These are phyloP conservation scores for Mucor racemosus DNA, from an alignment of 371 early-diverging fungal genomes.

Conservation along the genomic window DNA sequence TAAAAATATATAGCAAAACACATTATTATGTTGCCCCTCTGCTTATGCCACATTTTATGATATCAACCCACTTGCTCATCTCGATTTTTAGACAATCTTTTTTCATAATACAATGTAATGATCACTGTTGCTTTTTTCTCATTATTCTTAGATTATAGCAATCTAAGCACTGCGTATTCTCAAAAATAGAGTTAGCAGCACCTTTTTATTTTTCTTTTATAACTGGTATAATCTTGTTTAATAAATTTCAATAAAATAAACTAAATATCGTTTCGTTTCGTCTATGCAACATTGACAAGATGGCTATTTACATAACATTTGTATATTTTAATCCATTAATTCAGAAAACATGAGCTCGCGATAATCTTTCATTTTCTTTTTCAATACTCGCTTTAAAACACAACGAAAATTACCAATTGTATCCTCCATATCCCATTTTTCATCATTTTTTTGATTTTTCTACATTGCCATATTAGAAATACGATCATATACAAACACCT, in stretches of 20 bases:
- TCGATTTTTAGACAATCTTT: no score
- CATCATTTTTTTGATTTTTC: conserved; percentile 2
- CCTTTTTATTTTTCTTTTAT: no score
- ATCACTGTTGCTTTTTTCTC: no score
- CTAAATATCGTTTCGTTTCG: not conserved
- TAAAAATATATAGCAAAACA: no score
- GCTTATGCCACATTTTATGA: no score
- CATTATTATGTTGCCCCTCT: no score
- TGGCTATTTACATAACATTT: conserved; percentile 3
- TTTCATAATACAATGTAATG: no score
- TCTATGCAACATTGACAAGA: conserved; percentile 4
- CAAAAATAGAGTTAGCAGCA: no score
- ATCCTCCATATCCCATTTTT: not conserved
- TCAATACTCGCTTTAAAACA: not conserved
- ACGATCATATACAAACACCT: no score
- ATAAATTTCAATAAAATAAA: conserved; percentile 1
- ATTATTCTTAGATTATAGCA: no score
- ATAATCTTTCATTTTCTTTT: not conserved
- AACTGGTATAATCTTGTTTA: not conserved
- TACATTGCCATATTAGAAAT: not conserved
- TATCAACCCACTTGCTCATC: no score
- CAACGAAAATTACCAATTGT: not conserved
- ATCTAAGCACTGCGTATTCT: no score
- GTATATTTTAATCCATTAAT: not conserved
- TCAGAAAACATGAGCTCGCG: not conserved